phyloP scores from a whole-genome alignment of 2,329 filamentous ascomycete genomes.

The Ascosphaera aggregata region DNA sequence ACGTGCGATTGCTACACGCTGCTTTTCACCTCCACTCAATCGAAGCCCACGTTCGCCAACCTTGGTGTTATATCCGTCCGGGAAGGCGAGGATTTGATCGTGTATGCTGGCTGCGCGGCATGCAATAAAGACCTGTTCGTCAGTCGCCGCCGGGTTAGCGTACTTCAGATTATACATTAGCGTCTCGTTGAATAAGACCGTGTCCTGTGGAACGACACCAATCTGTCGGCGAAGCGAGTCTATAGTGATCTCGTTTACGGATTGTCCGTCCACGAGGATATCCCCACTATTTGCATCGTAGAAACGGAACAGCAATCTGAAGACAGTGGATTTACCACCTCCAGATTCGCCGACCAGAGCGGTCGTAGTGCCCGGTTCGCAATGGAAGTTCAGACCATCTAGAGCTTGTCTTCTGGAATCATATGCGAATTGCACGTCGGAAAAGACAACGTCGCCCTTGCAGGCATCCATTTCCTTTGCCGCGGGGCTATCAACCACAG shows the following conservation, averaged over 20 bases:
- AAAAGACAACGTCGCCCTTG: slow-evolving; percentile 80
- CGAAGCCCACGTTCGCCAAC: slow-evolving; percentile 54
- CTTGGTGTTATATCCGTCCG: slow-evolving; percentile 44
- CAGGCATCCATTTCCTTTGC: slow-evolving; percentile 78
- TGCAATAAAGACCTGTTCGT: slow-evolving; percentile 52
- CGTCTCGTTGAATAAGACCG: slow-evolving; percentile 88
- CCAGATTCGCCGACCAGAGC: slow-evolving; percentile 88
- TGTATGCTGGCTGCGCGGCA: slow-evolving; percentile 39
- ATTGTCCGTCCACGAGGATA: slow-evolving; percentile 81
- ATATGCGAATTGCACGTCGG: slow-evolving; percentile 28
- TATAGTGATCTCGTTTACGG: slow-evolving; percentile 60
- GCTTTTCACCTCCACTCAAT: slow-evolving; percentile 61
- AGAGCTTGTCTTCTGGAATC: neutral
- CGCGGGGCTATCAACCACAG: slow-evolving; percentile 43
- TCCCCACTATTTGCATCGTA: slow-evolving; percentile 73
- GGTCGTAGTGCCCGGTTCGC: slow-evolving; percentile 88
- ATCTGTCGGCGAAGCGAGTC: slow-evolving; percentile 69
- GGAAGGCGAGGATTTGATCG: slow-evolving; percentile 51
- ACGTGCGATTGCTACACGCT: slow-evolving; percentile 59
- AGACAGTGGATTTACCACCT: slow-evolving; percentile 85
- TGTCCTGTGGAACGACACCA: slow-evolving; percentile 92
- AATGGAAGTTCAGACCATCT: slow-evolving; percentile 37
- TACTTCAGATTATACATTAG: slow-evolving; percentile 94
- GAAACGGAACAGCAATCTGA: slow-evolving; percentile 77
- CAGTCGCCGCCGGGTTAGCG: slow-evolving; percentile 53